Base-by-base conservation (phyloP, 805 yeast species). In the Komagataella phaffii region DNA sequence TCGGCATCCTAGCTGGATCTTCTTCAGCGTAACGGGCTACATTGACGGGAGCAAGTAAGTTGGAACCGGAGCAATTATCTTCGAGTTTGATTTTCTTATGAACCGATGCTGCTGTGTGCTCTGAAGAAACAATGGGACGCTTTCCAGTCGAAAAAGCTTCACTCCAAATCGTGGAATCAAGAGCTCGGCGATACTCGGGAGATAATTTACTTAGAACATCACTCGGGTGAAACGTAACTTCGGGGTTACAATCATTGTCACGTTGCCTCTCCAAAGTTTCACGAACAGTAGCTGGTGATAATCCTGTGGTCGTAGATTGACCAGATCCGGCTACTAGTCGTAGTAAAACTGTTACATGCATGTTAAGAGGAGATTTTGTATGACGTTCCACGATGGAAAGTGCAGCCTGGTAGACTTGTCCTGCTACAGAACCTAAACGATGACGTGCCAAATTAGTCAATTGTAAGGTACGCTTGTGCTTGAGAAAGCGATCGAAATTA, bases 361-460 rank as follows among this genome's bases (percentile, higher is more conserved):
- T 17, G 24, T 55, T 50, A 7, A 48, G 44, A 14, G 56, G 54
- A 17, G 64, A 64, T 6, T 79, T 77, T 4, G 83, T 75, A 49
- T 68, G 69, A 55, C 69, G 72, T 62, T 88, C 96, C 17, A 85
- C 70, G 45, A 75, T 61, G 17, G 65, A 57, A 53, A 93, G 73
- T 3, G 82, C 79, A 8, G 72, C 64, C 48, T 72, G 71, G 61
- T 86, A 91, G 8, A 93, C 73, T 47, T 71, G 65, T 0, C 93
- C 73, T 0, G 95, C 73, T 2, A 85, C 64, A 6, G 73, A 66
- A 2, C 98, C 98, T 36, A 89, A 65, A 51, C 88, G 74, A 48
- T 84, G 82, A 30, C 74, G 71, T 12, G 83, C 85, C 49, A 85
- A 73, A 40, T 77, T 77, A 1, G 71, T 77, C 14, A 93, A 71